Percentiles rank a stretch among this genome's conserved stretches.
These are phyloP conservation scores for Yamadazyma membranifaciens DNA, from an alignment of 1,139 yeast species.

Conservation along the genomic window DNA sequence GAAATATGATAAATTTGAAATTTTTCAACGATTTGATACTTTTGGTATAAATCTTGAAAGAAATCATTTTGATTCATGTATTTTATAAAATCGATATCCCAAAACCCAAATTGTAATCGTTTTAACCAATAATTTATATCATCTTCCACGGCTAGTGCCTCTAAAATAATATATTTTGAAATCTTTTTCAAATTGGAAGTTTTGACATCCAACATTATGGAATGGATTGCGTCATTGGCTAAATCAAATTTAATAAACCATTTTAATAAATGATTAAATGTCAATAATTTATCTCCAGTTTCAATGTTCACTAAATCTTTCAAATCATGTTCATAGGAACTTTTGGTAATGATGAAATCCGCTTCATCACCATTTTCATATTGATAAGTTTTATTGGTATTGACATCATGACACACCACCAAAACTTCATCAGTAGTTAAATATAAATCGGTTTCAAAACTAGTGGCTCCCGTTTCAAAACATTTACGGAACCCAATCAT, in stretches of 20 bases:
- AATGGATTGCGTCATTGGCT: conserved; percentile 17
- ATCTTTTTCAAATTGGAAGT: conserved; percentile 62
- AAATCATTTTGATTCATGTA: conserved; percentile 43
- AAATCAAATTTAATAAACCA: conserved; percentile 52
- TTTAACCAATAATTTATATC: conserved; percentile 66
- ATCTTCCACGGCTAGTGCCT: conserved; percentile 44
- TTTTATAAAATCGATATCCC: conserved; percentile 69
- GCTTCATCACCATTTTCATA: conserved; percentile 38
- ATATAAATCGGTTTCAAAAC: conserved; percentile 85
- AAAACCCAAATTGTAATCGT: conserved; percentile 73
- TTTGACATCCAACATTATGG: conserved; percentile 82
- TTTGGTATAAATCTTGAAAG: conserved; percentile 27
- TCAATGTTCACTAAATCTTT: conserved; percentile 52
- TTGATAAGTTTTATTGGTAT: conserved; percentile 61
- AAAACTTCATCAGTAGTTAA: conserved; percentile 69
- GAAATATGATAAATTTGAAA: conserved; percentile 42
- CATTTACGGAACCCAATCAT: conserved; percentile 71
- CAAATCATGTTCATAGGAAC: conserved; percentile 39
- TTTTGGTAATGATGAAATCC: conserved; percentile 39
- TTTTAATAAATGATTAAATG: conserved; percentile 55
- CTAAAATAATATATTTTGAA: conserved; percentile 49
- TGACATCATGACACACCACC: conserved; percentile 73
- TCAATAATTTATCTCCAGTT: conserved; percentile 59
- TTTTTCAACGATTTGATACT: conserved; percentile 16
- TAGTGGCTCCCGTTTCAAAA: conserved; percentile 62